Conservation (phyloP, 2,329 filamentous ascomycete species). For the Teratosphaeria zuluensis region DNA sequence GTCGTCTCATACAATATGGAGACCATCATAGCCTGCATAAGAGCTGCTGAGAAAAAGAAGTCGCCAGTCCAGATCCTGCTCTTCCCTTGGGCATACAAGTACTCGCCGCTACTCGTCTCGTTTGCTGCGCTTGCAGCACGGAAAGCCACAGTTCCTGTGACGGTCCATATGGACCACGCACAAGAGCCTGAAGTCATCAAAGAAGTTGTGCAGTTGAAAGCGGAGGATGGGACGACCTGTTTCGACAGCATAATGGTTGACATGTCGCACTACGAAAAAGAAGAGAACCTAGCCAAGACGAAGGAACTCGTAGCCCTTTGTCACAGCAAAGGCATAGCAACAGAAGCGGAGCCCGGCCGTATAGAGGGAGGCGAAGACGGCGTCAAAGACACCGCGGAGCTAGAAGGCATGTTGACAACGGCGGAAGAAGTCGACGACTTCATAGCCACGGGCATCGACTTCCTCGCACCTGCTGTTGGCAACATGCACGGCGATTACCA, state of each 20-base stretch:
- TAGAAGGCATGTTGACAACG: constrained; percentile 57
- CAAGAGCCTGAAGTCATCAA: constrained; percentile 35
- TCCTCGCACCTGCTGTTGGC: constrained; percentile 65
- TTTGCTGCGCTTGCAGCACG: constrained; percentile 36
- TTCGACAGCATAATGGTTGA: constrained; percentile 72
- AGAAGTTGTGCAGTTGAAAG: constrained; percentile 14
- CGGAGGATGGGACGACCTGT: constrained; percentile 22
- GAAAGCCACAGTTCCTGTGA: constrained; percentile 33
- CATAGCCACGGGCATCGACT: constrained; percentile 60
- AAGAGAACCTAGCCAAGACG: constrained; percentile 58
- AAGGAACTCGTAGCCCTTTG: constrained; percentile 54
- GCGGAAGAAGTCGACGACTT: constrained; percentile 62
- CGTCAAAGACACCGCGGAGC: constrained; percentile 55
- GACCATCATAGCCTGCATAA: constrained; percentile 58
- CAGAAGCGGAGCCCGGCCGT: constrained; percentile 61
- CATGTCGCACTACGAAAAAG: constrained; percentile 64
- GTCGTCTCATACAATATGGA: constrained; percentile 45
- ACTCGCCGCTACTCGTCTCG: constrained; percentile 45
- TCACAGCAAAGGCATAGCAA: constrained; percentile 55
- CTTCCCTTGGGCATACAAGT: constrained; percentile 65
- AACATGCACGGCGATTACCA: constrained; percentile 72
- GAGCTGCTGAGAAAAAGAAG: constrained; percentile 56
- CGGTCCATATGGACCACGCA: constrained; percentile 40
- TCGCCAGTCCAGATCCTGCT: constrained; percentile 63
- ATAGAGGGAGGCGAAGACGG: constrained; percentile 70